Conservation (phyloP, 148 eudicot species). For the Chenopodium album region DNA sequence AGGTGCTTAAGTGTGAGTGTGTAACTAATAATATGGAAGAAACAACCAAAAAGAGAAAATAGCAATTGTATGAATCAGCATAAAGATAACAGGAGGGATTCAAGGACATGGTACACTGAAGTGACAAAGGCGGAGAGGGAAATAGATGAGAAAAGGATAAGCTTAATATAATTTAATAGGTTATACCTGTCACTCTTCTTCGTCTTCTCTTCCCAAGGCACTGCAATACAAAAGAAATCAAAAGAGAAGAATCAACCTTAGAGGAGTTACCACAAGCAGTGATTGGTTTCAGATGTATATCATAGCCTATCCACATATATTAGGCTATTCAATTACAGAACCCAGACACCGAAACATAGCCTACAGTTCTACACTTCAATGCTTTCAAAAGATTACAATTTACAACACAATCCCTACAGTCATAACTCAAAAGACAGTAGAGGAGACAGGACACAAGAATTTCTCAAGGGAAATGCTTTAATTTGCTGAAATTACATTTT, state of each 20-base stretch:
- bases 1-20: too few relatives aligned
- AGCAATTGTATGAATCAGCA: background rate
- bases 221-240: conserved; percentile 38
- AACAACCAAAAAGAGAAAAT: background rate
- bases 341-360: background rate
- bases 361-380: background rate
- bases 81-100: background rate
- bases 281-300: background rate
- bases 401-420: background rate
- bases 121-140: background rate
- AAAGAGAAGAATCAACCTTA: background rate
- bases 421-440: background rate
- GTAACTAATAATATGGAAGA: too few relatives aligned
- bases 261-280: background rate
- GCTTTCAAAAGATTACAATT: background rate
- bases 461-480: background rate
- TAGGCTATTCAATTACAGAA: background rate
- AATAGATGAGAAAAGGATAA: background rate
- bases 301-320: background rate
- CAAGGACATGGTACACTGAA: background rate
- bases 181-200: conserved; percentile 59
- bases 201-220: conserved; percentile 83
- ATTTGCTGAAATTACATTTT: background rate
- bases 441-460: too few relatives aligned
- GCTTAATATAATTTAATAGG: background rate